Evolutionary conservation across 129 eudicot genomes (phyloP).

Genomic region (Arctium minus): DNA sequence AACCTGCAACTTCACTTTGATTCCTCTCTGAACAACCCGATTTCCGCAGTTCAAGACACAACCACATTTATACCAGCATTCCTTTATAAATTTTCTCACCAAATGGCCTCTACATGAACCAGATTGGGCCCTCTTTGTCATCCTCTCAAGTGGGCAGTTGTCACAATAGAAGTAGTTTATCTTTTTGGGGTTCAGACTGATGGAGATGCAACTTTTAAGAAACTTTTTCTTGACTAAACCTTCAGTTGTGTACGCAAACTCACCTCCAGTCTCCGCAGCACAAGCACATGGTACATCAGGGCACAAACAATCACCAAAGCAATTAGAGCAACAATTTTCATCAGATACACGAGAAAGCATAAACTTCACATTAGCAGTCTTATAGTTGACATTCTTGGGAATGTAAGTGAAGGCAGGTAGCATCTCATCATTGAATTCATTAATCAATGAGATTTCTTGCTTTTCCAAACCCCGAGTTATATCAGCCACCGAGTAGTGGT

Average conservation of each 20-base stretch:
- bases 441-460: slow-evolving; percentile 35
- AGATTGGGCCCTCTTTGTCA: slow-evolving; percentile 6
- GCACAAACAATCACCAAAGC: slow-evolving; percentile 56
- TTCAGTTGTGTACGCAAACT: slow-evolving; percentile 43
- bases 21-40: slow-evolving; percentile 66
- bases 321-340: slow-evolving; percentile 41
- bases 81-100: slow-evolving; percentile 52
- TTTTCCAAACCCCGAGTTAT: slow-evolving; percentile 50
- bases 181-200: slow-evolving; percentile 17
- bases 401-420: slow-evolving; percentile 46
- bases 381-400: slow-evolving; percentile 24
- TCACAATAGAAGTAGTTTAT: slow-evolving; percentile 35
- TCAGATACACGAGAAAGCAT: slow-evolving; percentile 45
- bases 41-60: slow-evolving; percentile 53
- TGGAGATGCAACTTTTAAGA: slow-evolving; percentile 30
- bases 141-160: slow-evolving; percentile 49
- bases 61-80: slow-evolving; percentile 67
- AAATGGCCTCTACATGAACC: slow-evolving; percentile 53
- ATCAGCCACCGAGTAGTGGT: slow-evolving; percentile 28
- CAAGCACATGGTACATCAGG: slow-evolving; percentile 45
- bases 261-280: slow-evolving; percentile 49
- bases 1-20: slow-evolving; percentile 48
- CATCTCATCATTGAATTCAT: slow-evolving; percentile 39
- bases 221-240: slow-evolving; percentile 41
- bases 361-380: slow-evolving; percentile 41